Percentiles rank a stretch among this genome's conserved stretches.
phyloP scores from a whole-genome alignment of 2,329 filamentous ascomycete species.

The Penicillium sp. region DNA sequence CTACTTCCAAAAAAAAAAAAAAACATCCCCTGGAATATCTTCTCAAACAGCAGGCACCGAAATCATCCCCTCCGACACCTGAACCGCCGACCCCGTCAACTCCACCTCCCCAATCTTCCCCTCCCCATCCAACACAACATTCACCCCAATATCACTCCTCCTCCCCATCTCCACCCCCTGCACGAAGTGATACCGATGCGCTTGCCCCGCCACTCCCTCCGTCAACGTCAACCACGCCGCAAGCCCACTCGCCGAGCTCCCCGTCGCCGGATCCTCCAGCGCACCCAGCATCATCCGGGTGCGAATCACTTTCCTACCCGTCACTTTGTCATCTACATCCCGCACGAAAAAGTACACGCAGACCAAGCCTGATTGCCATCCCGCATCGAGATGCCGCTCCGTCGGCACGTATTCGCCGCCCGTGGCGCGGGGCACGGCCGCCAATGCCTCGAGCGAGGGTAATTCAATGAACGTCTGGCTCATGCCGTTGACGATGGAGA shows the following conservation, averaged over 20 bases:
- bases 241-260: slow-evolving; percentile 63
- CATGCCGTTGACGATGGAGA: slow-evolving; percentile 47
- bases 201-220: slow-evolving; percentile 33
- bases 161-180: slow-evolving; percentile 71
- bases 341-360: slow-evolving; percentile 37
- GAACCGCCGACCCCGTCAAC: slow-evolving; percentile 39
- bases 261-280: slow-evolving; percentile 44
- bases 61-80: slow-evolving; percentile 39
- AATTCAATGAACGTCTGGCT: slow-evolving; percentile 67
- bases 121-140: slow-evolving; percentile 26
- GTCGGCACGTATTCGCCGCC: slow-evolving; percentile 28
- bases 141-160: slow-evolving; percentile 43
- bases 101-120: slow-evolving; percentile 36
- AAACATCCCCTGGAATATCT: not conserved
- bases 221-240: slow-evolving; percentile 56
- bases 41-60: slow-evolving; percentile 23
- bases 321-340: slow-evolving; percentile 61
- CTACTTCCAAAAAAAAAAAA: not conserved
- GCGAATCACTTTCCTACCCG: slow-evolving; percentile 40
- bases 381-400: slow-evolving; percentile 35
- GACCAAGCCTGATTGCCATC: slow-evolving; percentile 34
- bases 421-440: slow-evolving; percentile 29
- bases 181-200: slow-evolving; percentile 54
- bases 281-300: slow-evolving; percentile 33
- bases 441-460: slow-evolving; percentile 61